Percentiles rank a stretch among this genome's conserved stretches.
phyloP scores from a whole-genome alignment of 2,329 filamentous ascomycete species.

The Capronia coronata region DNA sequence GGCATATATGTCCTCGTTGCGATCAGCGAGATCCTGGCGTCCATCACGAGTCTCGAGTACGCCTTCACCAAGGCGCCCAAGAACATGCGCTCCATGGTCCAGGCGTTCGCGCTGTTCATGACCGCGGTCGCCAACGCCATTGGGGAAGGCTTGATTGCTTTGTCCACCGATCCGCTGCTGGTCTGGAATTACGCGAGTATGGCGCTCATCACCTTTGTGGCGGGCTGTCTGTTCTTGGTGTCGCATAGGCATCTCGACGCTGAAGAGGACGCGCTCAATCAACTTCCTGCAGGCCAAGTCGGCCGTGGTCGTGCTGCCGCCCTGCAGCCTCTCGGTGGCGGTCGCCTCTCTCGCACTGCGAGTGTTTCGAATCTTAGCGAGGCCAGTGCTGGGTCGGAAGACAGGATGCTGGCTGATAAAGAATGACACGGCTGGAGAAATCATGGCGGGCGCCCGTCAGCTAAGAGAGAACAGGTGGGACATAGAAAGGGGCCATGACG shows the following conservation, averaged over 20 bases:
- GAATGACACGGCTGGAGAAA: background rate
- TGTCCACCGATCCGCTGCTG: constrained; percentile 58
- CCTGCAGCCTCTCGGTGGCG: too few species aligned
- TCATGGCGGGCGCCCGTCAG: too few species aligned
- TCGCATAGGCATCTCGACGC: constrained; percentile 57
- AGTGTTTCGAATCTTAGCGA: too few species aligned
- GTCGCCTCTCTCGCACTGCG: too few species aligned
- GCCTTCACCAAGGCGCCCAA: constrained; percentile 66
- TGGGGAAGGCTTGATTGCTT: constrained; percentile 58
- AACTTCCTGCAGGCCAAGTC: constrained; percentile 21
- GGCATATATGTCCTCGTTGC: constrained; percentile 50
- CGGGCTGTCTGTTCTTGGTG: constrained; percentile 60
- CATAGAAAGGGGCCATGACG: too few species aligned
- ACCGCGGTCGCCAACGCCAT: constrained; percentile 62
- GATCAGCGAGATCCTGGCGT: constrained; percentile 53
- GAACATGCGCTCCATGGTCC: constrained; percentile 57
- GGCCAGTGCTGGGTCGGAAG: too few species aligned
- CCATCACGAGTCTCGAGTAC: constrained; percentile 64
- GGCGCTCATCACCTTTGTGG: constrained; percentile 56
- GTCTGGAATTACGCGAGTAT: constrained; percentile 65
- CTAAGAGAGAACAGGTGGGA: too few species aligned
- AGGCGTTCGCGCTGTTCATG: constrained; percentile 59
- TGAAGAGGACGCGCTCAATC: constrained; percentile 61
- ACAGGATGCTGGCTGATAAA: too few species aligned
- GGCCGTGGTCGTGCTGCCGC: too few species aligned